Conservation (phyloP, 768 basidiomycete genomes). For the Xanthoconium purpureum region DNA sequence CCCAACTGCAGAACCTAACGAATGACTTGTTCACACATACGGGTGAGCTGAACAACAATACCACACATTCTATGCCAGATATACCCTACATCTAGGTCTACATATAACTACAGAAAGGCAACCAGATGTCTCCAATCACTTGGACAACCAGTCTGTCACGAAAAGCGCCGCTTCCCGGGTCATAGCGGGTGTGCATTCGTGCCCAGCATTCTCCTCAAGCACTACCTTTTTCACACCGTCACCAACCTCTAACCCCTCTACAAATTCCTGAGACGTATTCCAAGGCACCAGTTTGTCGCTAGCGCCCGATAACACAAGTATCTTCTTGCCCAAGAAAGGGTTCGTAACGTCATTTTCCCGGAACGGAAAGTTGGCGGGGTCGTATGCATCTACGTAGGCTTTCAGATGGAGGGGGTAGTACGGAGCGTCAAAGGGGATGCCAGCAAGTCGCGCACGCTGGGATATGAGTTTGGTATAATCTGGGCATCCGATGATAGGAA, state of each 20-base stretch:
- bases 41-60: too few relatives aligned
- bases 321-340: slow-evolving; percentile 67
- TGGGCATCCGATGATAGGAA: slow-evolving; percentile 68
- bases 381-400: slow-evolving; percentile 42
- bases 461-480: slow-evolving; percentile 58
- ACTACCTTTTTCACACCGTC: slow-evolving; percentile 55
- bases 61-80: too few relatives aligned
- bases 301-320: slow-evolving; percentile 68
- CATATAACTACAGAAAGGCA: too few relatives aligned
- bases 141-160: slow-evolving; percentile 24
- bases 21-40: too few relatives aligned
- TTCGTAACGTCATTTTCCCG: slow-evolving; percentile 39
- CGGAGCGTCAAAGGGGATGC: slow-evolving; percentile 47
- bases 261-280: slow-evolving; percentile 52
- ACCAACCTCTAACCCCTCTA: slow-evolving; percentile 54
- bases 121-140: slow-evolving; percentile 4
- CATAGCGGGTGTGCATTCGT: slow-evolving; percentile 64
- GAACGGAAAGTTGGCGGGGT: slow-evolving; percentile 47
- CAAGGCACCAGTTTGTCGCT: slow-evolving; percentile 68
- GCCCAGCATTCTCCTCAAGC: slow-evolving; percentile 55
- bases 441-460: slow-evolving; percentile 47
- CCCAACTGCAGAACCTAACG: too few relatives aligned
- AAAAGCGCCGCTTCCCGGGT: slow-evolving; percentile 39
- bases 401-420: slow-evolving; percentile 55
- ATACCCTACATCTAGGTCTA: too few relatives aligned